Percentiles rank a stretch among this genome's conserved stretches.
Evolutionary conservation across 225 moss, liverwort and hornwort genomes (phyloP).

Genomic region (Marchantia polymorpha): DNA sequence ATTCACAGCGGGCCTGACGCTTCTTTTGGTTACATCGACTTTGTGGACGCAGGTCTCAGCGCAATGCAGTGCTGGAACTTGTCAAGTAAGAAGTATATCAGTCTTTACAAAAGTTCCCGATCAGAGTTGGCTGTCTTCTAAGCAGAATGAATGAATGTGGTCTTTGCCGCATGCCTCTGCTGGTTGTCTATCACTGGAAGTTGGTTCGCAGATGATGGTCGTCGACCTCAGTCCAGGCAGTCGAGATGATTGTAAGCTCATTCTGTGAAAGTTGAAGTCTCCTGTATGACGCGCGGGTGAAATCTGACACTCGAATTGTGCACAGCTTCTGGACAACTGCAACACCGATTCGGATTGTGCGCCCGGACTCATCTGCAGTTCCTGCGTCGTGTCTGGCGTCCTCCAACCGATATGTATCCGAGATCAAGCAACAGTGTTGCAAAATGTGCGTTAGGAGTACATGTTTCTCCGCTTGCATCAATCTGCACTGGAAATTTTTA

Average conservation of each 20-base stretch:
- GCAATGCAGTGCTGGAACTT: neutral
- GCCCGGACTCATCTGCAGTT: constrained; percentile 60
- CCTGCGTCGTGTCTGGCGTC: constrained; percentile 39
- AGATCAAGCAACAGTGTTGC: constrained; percentile 44
- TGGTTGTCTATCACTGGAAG: neutral
- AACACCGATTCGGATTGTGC: constrained; percentile 53
- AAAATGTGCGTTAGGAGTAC: constrained; percentile 34
- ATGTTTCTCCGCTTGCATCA: neutral
- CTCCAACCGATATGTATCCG: constrained; percentile 44
- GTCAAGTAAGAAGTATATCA: neutral
- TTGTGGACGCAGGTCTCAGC: neutral
- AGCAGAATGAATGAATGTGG: neutral
- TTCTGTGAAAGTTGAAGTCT: neutral
- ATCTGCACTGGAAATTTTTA: neutral
- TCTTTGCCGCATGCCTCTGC: neutral
- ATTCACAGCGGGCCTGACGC: constrained; percentile 2
- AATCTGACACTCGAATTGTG: neutral
- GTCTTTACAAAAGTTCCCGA: neutral
- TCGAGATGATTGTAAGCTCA: neutral
- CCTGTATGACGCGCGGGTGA: neutral
- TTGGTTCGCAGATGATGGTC: neutral
- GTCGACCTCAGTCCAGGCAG: neutral
- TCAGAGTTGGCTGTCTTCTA: neutral
- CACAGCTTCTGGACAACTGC: constrained; percentile 65
- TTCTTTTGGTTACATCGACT: neutral